Base-by-base conservation (phyloP, 176 grass and related monocot genomes). In the Microstegium vimineum region DNA sequence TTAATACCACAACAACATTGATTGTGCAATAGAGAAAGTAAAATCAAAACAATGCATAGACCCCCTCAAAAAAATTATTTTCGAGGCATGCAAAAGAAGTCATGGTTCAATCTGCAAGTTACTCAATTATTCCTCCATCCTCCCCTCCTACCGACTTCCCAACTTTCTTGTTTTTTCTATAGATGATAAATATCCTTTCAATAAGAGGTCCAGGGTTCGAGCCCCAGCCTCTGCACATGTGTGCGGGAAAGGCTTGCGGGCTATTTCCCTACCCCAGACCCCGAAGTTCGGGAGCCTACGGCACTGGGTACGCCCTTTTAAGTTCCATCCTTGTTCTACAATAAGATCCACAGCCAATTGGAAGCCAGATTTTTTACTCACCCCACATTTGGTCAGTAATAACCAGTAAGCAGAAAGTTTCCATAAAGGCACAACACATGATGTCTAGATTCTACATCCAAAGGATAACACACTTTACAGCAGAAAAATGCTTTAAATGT, bases 401-500 rank as follows among this genome's bases (percentile, higher is more conserved):
- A 82, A 85, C 12, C 62, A 69, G 18, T 69, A 77, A 60, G 37
- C 25, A 27, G n/a, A 46, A 61, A 12, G 49, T 25, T 70, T n/a
- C 2, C 27, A 70, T 70, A 30, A 69, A 70, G 5, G 35, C 2
- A 41, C 66, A 68, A 12, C 56, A 69, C 42, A 31, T 72, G 40
- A 30, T 73, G 25, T 20, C 15, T 32, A 49, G 26, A 49, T 28
- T 72, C 18, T 31, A 76, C 62, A 22, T 2, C 3, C 6, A 67
- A 64, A 81, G 7, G 32, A 82, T 25, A 27, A 66, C 76, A 81
- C 5, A 42, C 16, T 61, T 75, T 5, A 75, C 51, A 70, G 20
- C 9, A 43, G 25, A 26, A 86, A 73, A 74, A 77, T 62, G 79
- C 59, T 67, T 67, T 73, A 47, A 59, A 66, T 17, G 4, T 78